Conservation (phyloP, 1,139 yeast genomes). For the Suhomyces bolitotheri region DNA sequence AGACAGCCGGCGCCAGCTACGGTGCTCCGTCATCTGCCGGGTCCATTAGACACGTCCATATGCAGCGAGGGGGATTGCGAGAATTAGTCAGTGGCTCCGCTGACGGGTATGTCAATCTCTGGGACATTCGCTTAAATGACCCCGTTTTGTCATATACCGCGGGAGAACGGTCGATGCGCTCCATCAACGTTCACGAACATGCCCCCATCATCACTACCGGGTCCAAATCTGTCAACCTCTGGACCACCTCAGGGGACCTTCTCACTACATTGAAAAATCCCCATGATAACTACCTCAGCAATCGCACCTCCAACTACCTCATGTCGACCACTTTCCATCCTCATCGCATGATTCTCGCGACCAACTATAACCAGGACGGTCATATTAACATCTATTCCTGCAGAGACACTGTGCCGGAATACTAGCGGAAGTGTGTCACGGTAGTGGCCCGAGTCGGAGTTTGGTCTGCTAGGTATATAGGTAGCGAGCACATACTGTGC, state of each 20-base stretch:
- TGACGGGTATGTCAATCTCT: conserved; percentile 79
- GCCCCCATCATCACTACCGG: conserved; percentile 93
- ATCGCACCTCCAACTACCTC: conserved; percentile 53
- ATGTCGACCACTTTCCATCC: conserved; percentile 83
- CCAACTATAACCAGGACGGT: conserved; percentile 78
- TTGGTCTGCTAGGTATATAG: too few relatives aligned
- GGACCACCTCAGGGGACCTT: conserved; percentile 83
- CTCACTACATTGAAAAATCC: conserved; percentile 64
- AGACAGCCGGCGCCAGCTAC: conserved; percentile 16
- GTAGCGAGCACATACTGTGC: too few relatives aligned
- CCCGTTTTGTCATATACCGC: conserved; percentile 66
- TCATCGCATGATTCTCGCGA: conserved; percentile 90
- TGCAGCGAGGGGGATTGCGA: conserved; percentile 96
- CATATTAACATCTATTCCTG: conserved; percentile 63
- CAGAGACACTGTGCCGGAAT: conserved; percentile 42
- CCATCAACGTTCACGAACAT: conserved; percentile 88
- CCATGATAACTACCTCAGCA: conserved; percentile 43
- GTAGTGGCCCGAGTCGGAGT: conserved; percentile 5
- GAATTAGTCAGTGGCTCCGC: conserved; percentile 84
- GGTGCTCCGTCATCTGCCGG: conserved; percentile 38
- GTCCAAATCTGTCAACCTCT: conserved; percentile 73
- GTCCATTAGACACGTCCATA: conserved; percentile 77
- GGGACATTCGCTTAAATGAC: conserved; percentile 81
- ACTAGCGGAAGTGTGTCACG: conserved; percentile 16
- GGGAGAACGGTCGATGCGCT: conserved; percentile 65